Percentiles rank a stretch among this genome's conserved stretches.
Evolutionary conservation across 1,284 basidiomycete genomes (phyloP).

Genomic region (Moesziomyces sp.): DNA sequence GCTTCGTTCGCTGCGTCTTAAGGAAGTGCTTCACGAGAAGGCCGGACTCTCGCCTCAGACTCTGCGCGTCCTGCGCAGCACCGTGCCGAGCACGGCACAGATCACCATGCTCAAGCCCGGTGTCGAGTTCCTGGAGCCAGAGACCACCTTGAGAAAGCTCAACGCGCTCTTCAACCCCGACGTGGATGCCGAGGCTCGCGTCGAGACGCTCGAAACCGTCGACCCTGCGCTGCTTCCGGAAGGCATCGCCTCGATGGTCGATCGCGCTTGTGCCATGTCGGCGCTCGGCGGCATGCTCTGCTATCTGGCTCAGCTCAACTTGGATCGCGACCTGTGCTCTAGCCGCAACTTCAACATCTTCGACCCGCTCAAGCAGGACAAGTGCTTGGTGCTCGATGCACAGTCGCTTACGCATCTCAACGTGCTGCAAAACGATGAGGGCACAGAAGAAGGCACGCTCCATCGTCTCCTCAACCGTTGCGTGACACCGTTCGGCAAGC

Average conservation of each 20-base stretch:
- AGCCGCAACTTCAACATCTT: constrained; percentile 65
- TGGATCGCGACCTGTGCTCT: constrained; percentile 63
- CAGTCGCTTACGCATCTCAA: constrained; percentile 66
- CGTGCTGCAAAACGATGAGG: constrained; percentile 65
- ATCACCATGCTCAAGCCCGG: constrained; percentile 63
- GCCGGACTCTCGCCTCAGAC: constrained; percentile 69
- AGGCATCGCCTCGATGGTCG: constrained; percentile 55
- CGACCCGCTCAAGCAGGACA: constrained; percentile 55
- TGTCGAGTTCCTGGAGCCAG: constrained; percentile 59
- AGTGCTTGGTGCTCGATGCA: constrained; percentile 64
- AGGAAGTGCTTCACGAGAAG: constrained; percentile 92
- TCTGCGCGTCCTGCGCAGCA: constrained; percentile 59
- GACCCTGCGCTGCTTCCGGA: constrained; percentile 49
- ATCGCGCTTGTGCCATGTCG: constrained; percentile 52
- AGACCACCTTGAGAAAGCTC: constrained; percentile 53
- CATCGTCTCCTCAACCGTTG: constrained; percentile 66
- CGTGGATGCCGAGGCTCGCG: constrained; percentile 26
- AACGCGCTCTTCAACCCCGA: constrained; percentile 54
- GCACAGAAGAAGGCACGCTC: constrained; percentile 63
- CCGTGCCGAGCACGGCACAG: constrained; percentile 54
- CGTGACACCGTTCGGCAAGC: constrained; percentile 65
- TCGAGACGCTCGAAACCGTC: constrained; percentile 44
- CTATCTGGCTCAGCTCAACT: constrained; percentile 64
- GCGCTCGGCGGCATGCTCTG: constrained; percentile 64
- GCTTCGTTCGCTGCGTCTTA: constrained; percentile 89